These are phyloP conservation scores for Phialemoniopsis sp. DNA, from an alignment of 2,329 filamentous ascomycete genomes.

Conservation along the genomic window DNA sequence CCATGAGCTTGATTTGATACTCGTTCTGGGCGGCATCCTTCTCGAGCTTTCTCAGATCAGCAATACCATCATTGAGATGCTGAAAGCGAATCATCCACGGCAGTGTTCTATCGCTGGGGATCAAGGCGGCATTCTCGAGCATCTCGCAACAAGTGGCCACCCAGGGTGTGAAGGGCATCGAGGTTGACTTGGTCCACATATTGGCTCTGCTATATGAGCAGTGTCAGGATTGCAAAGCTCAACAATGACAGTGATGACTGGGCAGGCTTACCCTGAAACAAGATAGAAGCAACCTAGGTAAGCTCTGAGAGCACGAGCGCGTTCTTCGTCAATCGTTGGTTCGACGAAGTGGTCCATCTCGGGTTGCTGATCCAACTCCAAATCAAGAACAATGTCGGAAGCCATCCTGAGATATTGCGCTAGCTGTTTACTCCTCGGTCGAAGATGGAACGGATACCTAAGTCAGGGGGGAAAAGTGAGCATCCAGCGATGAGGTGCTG, in stretches of 20 bases:
- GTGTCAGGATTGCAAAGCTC: not conserved
- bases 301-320: conserved; percentile 27
- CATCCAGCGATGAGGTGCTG: too few species aligned
- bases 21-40: conserved; percentile 21
- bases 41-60: conserved; percentile 20
- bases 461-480: not conserved
- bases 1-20: conserved; percentile 37
- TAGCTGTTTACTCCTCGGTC: conserved; percentile 44
- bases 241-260: not conserved
- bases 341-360: conserved; percentile 8
- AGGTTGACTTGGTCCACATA: conserved; percentile 29
- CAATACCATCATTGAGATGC: conserved; percentile 32
- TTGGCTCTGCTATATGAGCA: conserved; percentile 28
- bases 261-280: conserved; percentile 30
- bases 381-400: conserved; percentile 42
- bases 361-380: conserved; percentile 40
- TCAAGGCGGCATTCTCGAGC: conserved; percentile 29
- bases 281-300: conserved; percentile 41
- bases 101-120: conserved; percentile 35
- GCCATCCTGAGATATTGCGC: conserved; percentile 49
- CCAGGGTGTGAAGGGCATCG: conserved; percentile 34
- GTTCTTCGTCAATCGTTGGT: too few species aligned
- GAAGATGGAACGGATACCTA: conserved; percentile 52
- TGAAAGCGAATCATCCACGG: conserved; percentile 37
- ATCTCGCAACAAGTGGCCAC: conserved; percentile 38